Conservation (phyloP, 2,329 filamentous ascomycete genomes). For the Clonostachys byssicola region DNA sequence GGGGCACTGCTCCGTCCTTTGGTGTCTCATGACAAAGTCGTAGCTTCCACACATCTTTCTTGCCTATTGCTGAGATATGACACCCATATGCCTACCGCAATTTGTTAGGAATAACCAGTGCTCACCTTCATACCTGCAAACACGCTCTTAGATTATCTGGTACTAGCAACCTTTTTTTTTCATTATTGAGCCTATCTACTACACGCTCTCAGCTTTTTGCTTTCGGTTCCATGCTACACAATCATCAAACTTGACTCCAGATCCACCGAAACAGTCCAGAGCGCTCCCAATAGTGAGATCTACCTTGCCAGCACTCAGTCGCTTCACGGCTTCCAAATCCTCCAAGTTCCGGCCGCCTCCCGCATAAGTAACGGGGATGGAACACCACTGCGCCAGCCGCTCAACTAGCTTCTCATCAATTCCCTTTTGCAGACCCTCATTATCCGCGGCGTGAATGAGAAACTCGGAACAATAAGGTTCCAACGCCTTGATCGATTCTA, state of each 20-base stretch:
- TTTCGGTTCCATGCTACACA: constrained; percentile 81
- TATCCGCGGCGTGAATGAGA: constrained; percentile 93
- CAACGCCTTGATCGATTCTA: constrained; percentile 74
- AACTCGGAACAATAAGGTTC: constrained; percentile 96
- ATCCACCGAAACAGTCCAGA: constrained; percentile 90
- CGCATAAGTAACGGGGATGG: constrained; percentile 91
- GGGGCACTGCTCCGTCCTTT: no score
- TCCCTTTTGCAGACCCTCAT: constrained; percentile 87
- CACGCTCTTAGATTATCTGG: no score
- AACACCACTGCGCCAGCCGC: constrained; percentile 78
- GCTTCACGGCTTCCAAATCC: constrained; percentile 79
- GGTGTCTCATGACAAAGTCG: no score
- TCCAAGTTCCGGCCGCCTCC: constrained; percentile 82
- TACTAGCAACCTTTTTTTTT: no score
- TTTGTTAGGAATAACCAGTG: no score
- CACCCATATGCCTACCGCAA: no score
- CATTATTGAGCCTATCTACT: no score
- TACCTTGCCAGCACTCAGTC: constrained; percentile 73
- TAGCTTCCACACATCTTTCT: no score
- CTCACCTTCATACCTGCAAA: no score
- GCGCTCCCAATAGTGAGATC: constrained; percentile 96
- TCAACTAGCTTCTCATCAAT: constrained; percentile 83
- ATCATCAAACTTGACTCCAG: constrained; percentile 80
- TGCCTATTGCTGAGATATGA: no score
- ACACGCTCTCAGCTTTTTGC: constrained; percentile 16